Evolutionary conservation across 192 early-diverging fungal species (phyloP).

Genomic region (Coemansia sp.): DNA sequence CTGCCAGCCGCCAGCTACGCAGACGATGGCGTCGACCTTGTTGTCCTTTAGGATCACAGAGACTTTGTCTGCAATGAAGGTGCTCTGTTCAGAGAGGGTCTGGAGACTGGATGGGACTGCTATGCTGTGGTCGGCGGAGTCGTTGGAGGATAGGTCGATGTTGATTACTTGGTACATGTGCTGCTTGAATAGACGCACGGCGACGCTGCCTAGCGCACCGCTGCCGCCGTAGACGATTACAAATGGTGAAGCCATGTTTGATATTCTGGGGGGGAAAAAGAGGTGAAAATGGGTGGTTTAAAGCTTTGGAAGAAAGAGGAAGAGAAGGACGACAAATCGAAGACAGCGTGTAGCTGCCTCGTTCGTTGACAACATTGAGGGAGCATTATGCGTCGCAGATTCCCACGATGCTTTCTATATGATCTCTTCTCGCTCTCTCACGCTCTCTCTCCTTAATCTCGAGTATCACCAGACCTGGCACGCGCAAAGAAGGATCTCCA

Average conservation of each 20-base stretch:
- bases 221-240: conserved; percentile 89
- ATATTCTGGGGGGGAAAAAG: neutral
- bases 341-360: neutral
- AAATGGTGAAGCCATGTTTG: conserved; percentile 51
- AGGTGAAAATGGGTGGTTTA: neutral
- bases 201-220: conserved; percentile 81
- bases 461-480: neutral
- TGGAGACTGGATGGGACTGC: conserved; percentile 48
- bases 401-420: neutral
- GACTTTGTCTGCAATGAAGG: conserved; percentile 57
- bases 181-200: conserved; percentile 72
- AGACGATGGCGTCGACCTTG: conserved; percentile 82
- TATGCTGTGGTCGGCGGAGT: conserved; percentile 74
- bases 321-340: neutral
- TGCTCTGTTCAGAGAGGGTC: conserved; percentile 63
- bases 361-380: neutral
- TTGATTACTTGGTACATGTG: conserved; percentile 76
- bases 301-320: neutral
- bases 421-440: neutral
- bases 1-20: conserved; percentile 95
- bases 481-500: neutral
- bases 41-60: conserved; percentile 23
- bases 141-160: conserved; percentile 74
- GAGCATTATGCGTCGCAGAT: neutral
- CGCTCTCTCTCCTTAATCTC: neutral